These are phyloP conservation scores for Aspergillus terreus DNA, from an alignment of 2,329 filamentous ascomycete genomes.

Conservation along the genomic window DNA sequence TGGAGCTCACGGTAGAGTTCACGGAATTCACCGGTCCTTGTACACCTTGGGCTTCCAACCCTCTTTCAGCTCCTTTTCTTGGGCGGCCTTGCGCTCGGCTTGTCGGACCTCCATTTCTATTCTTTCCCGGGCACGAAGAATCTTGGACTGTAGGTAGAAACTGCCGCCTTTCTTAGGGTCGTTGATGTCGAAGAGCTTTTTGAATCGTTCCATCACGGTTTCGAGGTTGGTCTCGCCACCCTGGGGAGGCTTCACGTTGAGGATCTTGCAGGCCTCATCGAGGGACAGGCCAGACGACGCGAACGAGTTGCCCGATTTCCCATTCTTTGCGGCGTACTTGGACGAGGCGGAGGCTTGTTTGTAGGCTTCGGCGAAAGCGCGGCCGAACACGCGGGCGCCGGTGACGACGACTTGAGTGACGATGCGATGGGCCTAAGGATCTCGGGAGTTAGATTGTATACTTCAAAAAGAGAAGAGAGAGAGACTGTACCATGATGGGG, in stretches of 20 bases:
- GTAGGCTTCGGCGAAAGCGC: slow-evolving; percentile 91
- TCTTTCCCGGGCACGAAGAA: slow-evolving; percentile 83
- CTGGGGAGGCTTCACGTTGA: slow-evolving; percentile 88
- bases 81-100: slow-evolving; percentile 64
- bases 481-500: not conserved
- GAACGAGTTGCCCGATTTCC: slow-evolving; percentile 51
- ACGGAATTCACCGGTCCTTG: slow-evolving; percentile 64
- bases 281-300: slow-evolving; percentile 75
- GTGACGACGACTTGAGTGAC: slow-evolving; percentile 90
- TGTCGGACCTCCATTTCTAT: slow-evolving; percentile 83
- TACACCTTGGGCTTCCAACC: slow-evolving; percentile 96
- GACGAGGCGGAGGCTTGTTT: slow-evolving; percentile 88
- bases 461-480: not conserved
- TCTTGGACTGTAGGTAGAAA: slow-evolving; percentile 98
- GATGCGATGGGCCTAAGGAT: slow-evolving; percentile 78
- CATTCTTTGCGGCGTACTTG: slow-evolving; percentile 71
- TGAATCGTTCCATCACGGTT: slow-evolving; percentile 80
- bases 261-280: slow-evolving; percentile 94
- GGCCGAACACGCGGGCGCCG: slow-evolving; percentile 85
- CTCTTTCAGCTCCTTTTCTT: slow-evolving; percentile 74
- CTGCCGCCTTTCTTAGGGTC: slow-evolving; percentile 93
- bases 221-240: slow-evolving; percentile 74
- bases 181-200: slow-evolving; percentile 90
- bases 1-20: not conserved
- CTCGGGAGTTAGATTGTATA: slow-evolving; percentile 2